A percentile compares a stretch with the other conserved stretches of the same genome.
These are phyloP conservation scores for Clarireedia hainanense DNA, from an alignment of 2,329 filamentous ascomycete species.

Conservation along the genomic window DNA sequence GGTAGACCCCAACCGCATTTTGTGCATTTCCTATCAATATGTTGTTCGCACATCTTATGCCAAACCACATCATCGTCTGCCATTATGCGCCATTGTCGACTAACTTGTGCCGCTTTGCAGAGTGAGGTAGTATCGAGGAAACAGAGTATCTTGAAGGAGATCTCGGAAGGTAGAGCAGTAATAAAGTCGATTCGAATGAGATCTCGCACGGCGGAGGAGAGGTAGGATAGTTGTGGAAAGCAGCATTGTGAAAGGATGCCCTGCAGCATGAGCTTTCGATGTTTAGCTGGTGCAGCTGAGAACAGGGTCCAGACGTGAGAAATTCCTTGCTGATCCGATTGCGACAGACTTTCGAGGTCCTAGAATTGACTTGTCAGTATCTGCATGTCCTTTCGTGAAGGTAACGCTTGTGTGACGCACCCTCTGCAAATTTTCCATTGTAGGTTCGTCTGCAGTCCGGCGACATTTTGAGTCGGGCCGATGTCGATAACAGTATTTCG, in stretches of 20 bases:
- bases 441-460: slow-evolving; percentile 84
- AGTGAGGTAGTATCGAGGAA: slow-evolving; percentile 90
- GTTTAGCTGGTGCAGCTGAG: slow-evolving; percentile 87
- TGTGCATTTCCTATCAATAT: slow-evolving; percentile 87
- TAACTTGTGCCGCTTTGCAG: slow-evolving; percentile 94
- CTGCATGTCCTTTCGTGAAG: not conserved
- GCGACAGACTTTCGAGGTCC: slow-evolving; percentile 75
- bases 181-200: slow-evolving; percentile 98
- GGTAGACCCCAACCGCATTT: slow-evolving; percentile 96
- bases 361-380: slow-evolving; percentile 29
- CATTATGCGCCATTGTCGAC: slow-evolving; percentile 74
- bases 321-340: slow-evolving; percentile 87
- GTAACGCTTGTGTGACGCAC: slow-evolving; percentile 40
- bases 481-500: slow-evolving; percentile 93
- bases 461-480: slow-evolving; percentile 89
- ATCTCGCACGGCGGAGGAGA: slow-evolving; percentile 84
- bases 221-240: slow-evolving; percentile 90
- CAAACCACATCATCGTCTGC: slow-evolving; percentile 98
- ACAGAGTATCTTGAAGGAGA: slow-evolving; percentile 88
- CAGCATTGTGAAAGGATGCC: slow-evolving; percentile 95
- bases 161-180: slow-evolving; percentile 76
- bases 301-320: slow-evolving; percentile 97
- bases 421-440: slow-evolving; percentile 90
- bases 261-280: slow-evolving; percentile 92
- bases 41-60: slow-evolving; percentile 97